Evolutionary conservation across 1,139 yeast genomes (phyloP).

Genomic region (Zygoascus sp.): DNA sequence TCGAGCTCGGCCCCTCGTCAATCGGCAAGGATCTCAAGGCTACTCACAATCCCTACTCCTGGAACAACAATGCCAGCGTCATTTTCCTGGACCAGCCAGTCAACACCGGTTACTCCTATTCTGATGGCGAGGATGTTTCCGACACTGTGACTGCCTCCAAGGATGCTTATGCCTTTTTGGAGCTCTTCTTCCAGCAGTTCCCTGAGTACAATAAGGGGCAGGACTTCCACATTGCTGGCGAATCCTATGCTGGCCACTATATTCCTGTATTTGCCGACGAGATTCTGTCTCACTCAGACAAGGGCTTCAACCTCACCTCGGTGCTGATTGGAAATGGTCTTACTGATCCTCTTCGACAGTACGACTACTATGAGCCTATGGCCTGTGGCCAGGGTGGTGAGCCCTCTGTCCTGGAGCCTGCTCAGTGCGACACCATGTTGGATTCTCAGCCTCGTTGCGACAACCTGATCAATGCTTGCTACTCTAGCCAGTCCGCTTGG

Average conservation of each 20-base stretch:
- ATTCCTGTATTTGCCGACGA: slow-evolving; percentile 76
- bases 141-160: slow-evolving; percentile 68
- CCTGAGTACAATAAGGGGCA: slow-evolving; percentile 51
- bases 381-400: slow-evolving; percentile 82
- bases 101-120: slow-evolving; percentile 84
- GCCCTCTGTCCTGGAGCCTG: slow-evolving; percentile 57
- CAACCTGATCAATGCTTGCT: slow-evolving; percentile 50
- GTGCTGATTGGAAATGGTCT: slow-evolving; percentile 81
- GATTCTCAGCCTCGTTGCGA: slow-evolving; percentile 55
- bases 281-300: slow-evolving; percentile 57
- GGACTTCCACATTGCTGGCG: slow-evolving; percentile 80
- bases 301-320: slow-evolving; percentile 63
- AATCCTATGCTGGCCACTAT: slow-evolving; percentile 85
- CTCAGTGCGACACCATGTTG: slow-evolving; percentile 55
- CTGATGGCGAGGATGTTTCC: slow-evolving; percentile 45
- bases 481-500: slow-evolving; percentile 48
- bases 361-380: slow-evolving; percentile 71
- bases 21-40: slow-evolving; percentile 65
- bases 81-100: slow-evolving; percentile 95
- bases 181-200: slow-evolving; percentile 70
- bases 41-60: slow-evolving; percentile 68
- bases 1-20: slow-evolving; percentile 84
- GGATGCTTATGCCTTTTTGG: slow-evolving; percentile 75
- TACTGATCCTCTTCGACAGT: slow-evolving; percentile 69
- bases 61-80: slow-evolving; percentile 88